Evolutionary conservation across 345 rosid species (phyloP).

Genomic region (Eucalyptus pauciflora): DNA sequence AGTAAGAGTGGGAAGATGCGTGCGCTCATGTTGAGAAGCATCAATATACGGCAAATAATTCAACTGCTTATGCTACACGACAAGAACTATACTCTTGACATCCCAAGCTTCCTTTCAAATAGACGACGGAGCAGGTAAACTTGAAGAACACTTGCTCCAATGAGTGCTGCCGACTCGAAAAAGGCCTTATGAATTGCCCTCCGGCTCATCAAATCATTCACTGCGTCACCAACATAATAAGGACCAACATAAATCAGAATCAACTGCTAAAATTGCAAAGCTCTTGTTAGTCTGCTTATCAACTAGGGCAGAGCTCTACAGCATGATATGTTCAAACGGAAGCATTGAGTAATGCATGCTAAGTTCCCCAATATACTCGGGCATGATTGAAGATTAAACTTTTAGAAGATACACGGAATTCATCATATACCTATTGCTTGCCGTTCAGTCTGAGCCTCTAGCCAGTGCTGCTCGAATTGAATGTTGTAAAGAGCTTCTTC

Average conservation of each 20-base stretch:
- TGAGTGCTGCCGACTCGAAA: slow-evolving; percentile 49
- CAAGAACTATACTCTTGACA: slow-evolving; percentile 39
- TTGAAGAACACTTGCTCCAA: slow-evolving; percentile 51
- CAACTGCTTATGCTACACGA: not conserved
- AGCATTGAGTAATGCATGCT: not conserved
- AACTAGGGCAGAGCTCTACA: not conserved
- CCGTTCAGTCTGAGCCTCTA: slow-evolving; percentile 74
- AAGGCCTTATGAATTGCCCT: slow-evolving; percentile 63
- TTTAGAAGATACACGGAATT: not conserved
- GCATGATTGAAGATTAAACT: not conserved
- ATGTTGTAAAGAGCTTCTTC: slow-evolving; percentile 67
- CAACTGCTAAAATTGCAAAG: not conserved
- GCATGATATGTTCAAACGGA: not conserved
- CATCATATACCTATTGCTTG: slow-evolving; percentile 42
- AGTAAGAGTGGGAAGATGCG: not conserved
- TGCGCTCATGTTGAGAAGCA: not conserved
- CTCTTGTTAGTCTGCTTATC: not conserved
- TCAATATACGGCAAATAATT: not conserved
- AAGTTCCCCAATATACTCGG: not conserved
- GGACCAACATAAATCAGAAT: not conserved
- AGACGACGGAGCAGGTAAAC: slow-evolving; percentile 58
- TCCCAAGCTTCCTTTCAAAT: slow-evolving; percentile 57
- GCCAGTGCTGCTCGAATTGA: slow-evolving; percentile 75
- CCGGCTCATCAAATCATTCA: slow-evolving; percentile 46
- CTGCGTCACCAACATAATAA: slow-evolving; percentile 19